phyloP scores from a whole-genome alignment of 352 stramenopile species.

The Pilasporangium apinafurcum region DNA sequence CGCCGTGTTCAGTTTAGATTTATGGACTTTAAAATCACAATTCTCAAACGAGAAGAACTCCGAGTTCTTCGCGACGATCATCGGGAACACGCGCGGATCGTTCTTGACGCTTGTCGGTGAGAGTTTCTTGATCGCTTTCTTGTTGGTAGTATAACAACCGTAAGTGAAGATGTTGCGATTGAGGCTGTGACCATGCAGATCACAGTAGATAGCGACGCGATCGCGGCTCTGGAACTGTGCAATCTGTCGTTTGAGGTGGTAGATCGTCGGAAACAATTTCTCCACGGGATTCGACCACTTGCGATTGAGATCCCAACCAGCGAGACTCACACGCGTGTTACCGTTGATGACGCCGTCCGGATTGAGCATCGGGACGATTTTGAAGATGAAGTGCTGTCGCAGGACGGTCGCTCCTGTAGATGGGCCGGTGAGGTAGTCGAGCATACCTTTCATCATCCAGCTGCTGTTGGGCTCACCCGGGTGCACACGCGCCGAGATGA shows the following conservation, averaged over 20 bases:
- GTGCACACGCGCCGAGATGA: conserved; percentile 86
- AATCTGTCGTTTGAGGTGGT: conserved; percentile 70
- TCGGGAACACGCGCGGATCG: conserved; percentile 70
- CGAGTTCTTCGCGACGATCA: conserved; percentile 71
- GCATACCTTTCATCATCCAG: conserved; percentile 92
- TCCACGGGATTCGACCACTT: conserved; percentile 76
- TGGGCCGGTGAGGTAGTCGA: conserved; percentile 83
- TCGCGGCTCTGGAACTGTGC: conserved; percentile 43
- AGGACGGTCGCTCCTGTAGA: conserved; percentile 56
- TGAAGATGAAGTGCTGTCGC: conserved; percentile 82
- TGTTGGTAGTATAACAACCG: conserved; percentile 60
- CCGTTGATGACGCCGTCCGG: conserved; percentile 90
- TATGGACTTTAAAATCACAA: conserved; percentile 89
- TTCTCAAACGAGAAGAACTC: conserved; percentile 73
- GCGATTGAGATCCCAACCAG: conserved; percentile 78
- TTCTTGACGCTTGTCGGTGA: conserved; percentile 21
- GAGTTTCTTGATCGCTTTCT: conserved; percentile 16
- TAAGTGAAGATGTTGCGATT: conserved; percentile 87
- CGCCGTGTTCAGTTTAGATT: conserved; percentile 85
- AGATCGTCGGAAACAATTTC: conserved; percentile 77
- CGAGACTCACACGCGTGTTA: conserved; percentile 86
- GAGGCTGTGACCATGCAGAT: conserved; percentile 78
- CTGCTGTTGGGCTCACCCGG: conserved; percentile 85
- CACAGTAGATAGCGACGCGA: conserved; percentile 76
- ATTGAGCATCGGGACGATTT: conserved; percentile 92